A percentile compares a stretch with the other conserved stretches of the same genome.
phyloP scores from a whole-genome alignment of 1,284 basidiomycete species.

The Rhizoctonia solani region DNA sequence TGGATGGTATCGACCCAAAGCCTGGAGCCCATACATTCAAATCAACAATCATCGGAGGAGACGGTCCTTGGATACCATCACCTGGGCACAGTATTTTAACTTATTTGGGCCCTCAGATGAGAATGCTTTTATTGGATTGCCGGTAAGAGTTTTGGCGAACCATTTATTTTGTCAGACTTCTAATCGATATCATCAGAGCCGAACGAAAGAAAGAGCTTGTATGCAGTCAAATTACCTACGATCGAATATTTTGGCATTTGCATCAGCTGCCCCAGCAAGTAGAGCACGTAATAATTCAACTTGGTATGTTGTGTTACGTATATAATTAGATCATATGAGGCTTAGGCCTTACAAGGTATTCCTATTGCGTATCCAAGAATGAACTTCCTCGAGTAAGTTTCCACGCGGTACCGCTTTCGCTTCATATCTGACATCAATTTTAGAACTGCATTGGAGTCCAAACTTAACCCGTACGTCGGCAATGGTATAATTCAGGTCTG shows the following conservation, averaged over 20 bases:
- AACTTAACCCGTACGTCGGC: conserved; percentile 75
- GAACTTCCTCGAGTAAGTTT: conserved; percentile 70
- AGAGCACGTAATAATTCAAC: conserved; percentile 80
- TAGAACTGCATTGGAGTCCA: conserved; percentile 74
- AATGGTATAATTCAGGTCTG: neutral
- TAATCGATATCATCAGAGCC: conserved; percentile 56
- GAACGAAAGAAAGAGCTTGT: conserved; percentile 83
- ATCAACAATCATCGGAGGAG: conserved; percentile 73
- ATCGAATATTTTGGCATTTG: conserved; percentile 68
- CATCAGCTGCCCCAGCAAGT: conserved; percentile 61
- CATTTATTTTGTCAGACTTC: conserved; percentile 38
- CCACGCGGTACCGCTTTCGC: neutral
- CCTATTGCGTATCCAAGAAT: conserved; percentile 90
- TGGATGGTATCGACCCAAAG: conserved; percentile 72
- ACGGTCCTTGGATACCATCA: conserved; percentile 75
- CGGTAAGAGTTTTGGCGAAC: conserved; percentile 52
- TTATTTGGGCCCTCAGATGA: conserved; percentile 71
- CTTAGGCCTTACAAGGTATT: conserved; percentile 53
- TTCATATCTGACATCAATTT: neutral
- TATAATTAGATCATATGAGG: neutral
- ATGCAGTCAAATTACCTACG: conserved; percentile 73
- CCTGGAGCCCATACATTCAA: conserved; percentile 64
- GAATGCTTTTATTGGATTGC: conserved; percentile 82
- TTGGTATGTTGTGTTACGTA: conserved; percentile 54
- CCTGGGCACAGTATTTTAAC: conserved; percentile 82